Conservation (phyloP, 768 basidiomycete species). For the Cystofilobasidium ferigula region DNA sequence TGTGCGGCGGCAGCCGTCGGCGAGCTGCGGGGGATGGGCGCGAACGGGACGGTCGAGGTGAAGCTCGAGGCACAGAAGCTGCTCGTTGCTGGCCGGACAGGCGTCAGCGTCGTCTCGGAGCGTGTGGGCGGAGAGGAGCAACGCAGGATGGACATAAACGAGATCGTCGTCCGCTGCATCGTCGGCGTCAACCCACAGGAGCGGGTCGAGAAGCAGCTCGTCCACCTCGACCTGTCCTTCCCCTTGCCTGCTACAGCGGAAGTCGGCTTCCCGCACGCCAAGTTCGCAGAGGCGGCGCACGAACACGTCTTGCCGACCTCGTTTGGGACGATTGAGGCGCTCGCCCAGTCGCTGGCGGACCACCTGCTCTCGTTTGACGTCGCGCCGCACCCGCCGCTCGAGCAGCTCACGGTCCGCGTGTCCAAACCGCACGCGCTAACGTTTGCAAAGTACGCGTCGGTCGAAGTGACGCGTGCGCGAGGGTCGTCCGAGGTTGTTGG, state of each 20-base stretch:
- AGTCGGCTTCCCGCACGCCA: conserved; percentile 41
- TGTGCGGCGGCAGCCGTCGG: neutral
- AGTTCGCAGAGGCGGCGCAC: conserved; percentile 39
- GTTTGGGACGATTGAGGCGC: conserved; percentile 58
- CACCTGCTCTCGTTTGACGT: conserved; percentile 39
- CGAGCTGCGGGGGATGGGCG: conserved; percentile 6
- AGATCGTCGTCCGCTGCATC: conserved; percentile 48
- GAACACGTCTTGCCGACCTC: conserved; percentile 42
- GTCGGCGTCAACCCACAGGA: conserved; percentile 62
- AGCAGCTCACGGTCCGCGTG: conserved; percentile 47
- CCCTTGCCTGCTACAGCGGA: conserved; percentile 13
- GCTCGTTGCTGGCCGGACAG: conserved; percentile 45
- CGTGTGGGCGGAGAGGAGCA: neutral
- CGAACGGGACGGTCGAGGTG: conserved; percentile 40
- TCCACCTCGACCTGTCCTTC: conserved; percentile 45
- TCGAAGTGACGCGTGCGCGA: conserved; percentile 45
- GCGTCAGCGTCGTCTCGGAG: conserved; percentile 38
- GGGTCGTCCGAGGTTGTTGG: too few relatives aligned
- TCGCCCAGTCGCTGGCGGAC: conserved; percentile 51
- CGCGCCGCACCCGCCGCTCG: conserved; percentile 19
- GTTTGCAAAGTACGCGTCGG: conserved; percentile 54
- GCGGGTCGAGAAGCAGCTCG: conserved; percentile 52
- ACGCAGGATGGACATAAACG: conserved; percentile 38
- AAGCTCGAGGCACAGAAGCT: conserved; percentile 46
- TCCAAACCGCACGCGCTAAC: conserved; percentile 63